Base-by-base conservation (phyloP, 192 early-diverging fungal genomes). In the Gigaspora rosea region DNA sequence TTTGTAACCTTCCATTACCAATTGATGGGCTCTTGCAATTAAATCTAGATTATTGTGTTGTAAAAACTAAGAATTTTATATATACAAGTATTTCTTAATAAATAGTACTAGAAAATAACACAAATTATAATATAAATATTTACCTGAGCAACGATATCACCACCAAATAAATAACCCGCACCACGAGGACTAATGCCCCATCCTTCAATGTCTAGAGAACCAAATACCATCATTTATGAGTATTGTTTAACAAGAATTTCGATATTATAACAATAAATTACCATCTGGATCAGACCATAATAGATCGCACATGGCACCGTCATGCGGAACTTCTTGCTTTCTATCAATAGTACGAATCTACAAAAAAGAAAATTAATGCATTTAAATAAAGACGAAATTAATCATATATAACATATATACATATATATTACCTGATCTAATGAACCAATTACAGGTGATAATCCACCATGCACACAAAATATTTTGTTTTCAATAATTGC, bases 121-220 rank as follows among this genome's bases (percentile, higher is more conserved):
- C 13, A 2, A 33, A 58, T 8, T 20, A 10, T 47, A 41, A 3
- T 41, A 41, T 4, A 27, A 56, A 46, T 3, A 75, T 84, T 82
- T 88, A 90, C 89, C 10, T 88, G 88, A 69, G 92, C 85, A 1
- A 93, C 92, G 48, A 97, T 95, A 75, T 94, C 94, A 62, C 90
- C 92, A n/a, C 97, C 97, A 88, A 99, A 99, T 20, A 97, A 87
- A 83, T 96, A 99, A n/a, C 96, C 96, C 32, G 96, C 97, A 48
- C 97, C 97, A 72, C 97, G 92, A 20, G 96, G 96, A 71, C 94
- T 96, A 67, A 97, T 86, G 9, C 95, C 96, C 97, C 97, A 99
- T 20, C 95, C 94, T 73, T 85, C 83, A 61, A 91, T 91, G 58
- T 93, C 91, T 87, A 48, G 13, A 41, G 41, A 6, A 6, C 3